phyloP scores from a whole-genome alignment of 768 basidiomycete genomes.

The Pilatotrama ljubarskyi region DNA sequence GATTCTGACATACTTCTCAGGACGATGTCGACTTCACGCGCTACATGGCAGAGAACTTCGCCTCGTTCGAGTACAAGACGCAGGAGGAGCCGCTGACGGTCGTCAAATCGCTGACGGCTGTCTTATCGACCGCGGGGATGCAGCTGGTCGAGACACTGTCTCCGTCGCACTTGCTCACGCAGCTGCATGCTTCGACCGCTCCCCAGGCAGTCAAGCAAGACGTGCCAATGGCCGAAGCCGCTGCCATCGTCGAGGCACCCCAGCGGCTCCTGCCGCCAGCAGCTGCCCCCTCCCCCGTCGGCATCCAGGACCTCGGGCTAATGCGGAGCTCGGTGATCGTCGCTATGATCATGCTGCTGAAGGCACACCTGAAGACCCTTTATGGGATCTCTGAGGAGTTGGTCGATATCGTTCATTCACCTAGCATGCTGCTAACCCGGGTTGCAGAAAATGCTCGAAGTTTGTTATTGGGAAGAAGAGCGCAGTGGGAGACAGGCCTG shows the following conservation, averaged over 20 bases:
- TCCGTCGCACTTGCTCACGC: constrained; percentile 67
- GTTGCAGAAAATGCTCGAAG: constrained; percentile 83
- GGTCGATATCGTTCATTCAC: constrained; percentile 31
- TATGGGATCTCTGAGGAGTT: constrained; percentile 94
- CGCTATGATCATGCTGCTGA: constrained; percentile 85
- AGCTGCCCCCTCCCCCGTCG: constrained; percentile 11
- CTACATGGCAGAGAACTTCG: constrained; percentile 94
- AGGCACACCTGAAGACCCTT: constrained; percentile 77
- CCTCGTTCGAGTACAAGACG: constrained; percentile 91
- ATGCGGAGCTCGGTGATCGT: constrained; percentile 75
- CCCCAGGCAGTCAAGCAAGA: background rate
- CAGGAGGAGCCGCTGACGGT: constrained; percentile 90
- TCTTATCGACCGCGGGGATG: constrained; percentile 78
- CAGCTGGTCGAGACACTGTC: constrained; percentile 76
- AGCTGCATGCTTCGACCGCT: constrained; percentile 45
- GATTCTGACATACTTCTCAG: constrained; percentile 36
- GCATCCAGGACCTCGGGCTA: constrained; percentile 30
- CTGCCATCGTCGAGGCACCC: background rate
- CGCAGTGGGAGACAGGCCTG: constrained; percentile 82
- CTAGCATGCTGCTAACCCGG: background rate
- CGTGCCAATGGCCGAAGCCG: constrained; percentile 4
- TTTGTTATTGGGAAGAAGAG: constrained; percentile 89
- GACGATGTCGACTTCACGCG: constrained; percentile 84
- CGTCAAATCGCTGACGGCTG: constrained; percentile 72
- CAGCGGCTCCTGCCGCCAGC: background rate